Evolutionary conservation across 352 stramenopile genomes (phyloP), one percentile per base, ranked within the genome.

Genomic region (Pythium guiyangense): DNA sequence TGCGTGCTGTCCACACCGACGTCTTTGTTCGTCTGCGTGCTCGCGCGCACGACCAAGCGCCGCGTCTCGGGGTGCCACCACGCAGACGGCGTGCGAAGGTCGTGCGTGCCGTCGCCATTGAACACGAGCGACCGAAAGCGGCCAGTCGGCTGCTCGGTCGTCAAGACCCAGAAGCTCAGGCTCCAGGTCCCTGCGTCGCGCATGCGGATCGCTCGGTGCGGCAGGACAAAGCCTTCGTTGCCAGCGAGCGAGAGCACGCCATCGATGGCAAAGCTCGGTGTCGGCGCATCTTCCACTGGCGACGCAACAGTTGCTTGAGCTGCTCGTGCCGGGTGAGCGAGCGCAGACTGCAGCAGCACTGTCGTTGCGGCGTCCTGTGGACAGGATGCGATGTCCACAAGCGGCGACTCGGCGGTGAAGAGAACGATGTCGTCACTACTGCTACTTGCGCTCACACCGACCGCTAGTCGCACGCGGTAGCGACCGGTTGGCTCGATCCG

Each of bases 31-130:
- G 27, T 58, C 2, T 39, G 59, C 25, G 85, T 93, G 42, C 79
- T 94, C 39, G 89, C 79, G 15, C 88, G 69, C 4, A 96, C 47
- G 0, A 87, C 78, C 9, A 96, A 54, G 4, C 64, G 64, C 43
- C 68, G 74, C 37, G 84, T 70, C 39, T 85, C 48, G 0, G 88
- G 88, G n/a, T 81, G 70, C 56, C 92, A 83, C 85, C 88, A 96
- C 6, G 71, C 77, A 0, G 84, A 94, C 3, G 88, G 84, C 3
- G 86, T 96, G 40, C 88, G 81, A 34, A 87, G 74, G 40, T 89
- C 61, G 3, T 64, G 51, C 2, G 66, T 48, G 39, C 84, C 84
- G 45, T 88, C 60, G 26, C 86, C 88, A 56, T 96, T 88, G 64
- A 92, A 96, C 40, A 96, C 82, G 8, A 96, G 59, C 11, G 81